These are phyloP conservation scores for Paramecium pentaurelia DNA, from an alignment of 73 alveolate genomes.

Conservation along the genomic window DNA sequence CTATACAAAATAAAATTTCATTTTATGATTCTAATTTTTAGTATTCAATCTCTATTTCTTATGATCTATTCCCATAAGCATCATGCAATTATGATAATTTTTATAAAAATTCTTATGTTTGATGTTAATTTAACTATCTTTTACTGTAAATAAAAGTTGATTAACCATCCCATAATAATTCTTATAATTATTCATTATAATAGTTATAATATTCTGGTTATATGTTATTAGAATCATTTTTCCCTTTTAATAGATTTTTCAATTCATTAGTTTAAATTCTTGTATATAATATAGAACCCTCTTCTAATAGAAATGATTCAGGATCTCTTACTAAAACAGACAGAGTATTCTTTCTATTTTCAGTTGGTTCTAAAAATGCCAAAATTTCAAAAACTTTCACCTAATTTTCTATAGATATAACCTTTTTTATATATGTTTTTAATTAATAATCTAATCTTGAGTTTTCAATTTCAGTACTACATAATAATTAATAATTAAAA, in stretches of 20 bases:
- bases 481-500: neutral
- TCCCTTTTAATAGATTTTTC: neutral
- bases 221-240: neutral
- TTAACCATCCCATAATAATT: neutral
- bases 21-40: neutral
- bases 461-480: neutral
- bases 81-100: neutral
- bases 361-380: neutral
- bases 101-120: neutral
- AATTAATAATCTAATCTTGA: neutral
- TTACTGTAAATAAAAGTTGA: neutral
- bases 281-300: slow-evolving; percentile 7
- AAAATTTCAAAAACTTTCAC: slow-evolving; percentile 18
- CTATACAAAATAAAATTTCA: neutral
- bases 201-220: neutral
- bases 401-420: neutral
- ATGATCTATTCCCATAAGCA: neutral
- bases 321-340: slow-evolving; percentile 38
- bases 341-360: neutral
- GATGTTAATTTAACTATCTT: neutral
- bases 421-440: neutral
- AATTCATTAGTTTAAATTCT: neutral
- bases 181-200: neutral
- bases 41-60: neutral
- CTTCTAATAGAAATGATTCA: neutral